A percentile compares a stretch with the other conserved stretches of the same genome.
phyloP scores from a whole-genome alignment of 352 stramenopile species.

The Thalassiosira sp. region DNA sequence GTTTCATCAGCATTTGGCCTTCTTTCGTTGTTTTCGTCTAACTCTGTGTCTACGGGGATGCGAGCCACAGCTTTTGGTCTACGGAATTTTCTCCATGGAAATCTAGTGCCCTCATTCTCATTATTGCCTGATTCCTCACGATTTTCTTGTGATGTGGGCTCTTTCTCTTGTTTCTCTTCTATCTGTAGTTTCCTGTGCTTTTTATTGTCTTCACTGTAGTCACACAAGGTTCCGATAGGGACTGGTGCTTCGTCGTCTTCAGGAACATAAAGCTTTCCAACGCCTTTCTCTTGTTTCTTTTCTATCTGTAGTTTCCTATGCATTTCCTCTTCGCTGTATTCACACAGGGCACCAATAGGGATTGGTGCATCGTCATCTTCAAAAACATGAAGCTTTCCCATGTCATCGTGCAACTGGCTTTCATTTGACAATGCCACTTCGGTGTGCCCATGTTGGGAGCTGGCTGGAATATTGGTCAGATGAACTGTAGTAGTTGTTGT shows the following conservation, averaged over 20 bases:
- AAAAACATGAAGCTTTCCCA: too few species aligned
- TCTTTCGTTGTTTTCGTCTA: background rate
- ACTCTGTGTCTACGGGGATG: background rate
- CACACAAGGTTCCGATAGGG: too few species aligned
- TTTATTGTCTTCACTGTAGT: too few species aligned
- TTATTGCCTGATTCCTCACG: background rate
- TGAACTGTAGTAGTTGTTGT: background rate
- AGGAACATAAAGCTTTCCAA: too few species aligned
- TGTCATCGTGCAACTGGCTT: too few species aligned
- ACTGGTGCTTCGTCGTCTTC: too few species aligned
- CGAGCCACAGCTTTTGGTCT: background rate
- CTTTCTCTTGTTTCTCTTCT: background rate
- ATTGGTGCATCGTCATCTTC: background rate
- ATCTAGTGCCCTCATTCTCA: background rate
- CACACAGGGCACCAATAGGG: background rate
- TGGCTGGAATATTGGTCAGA: background rate
- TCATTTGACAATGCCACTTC: too few species aligned
- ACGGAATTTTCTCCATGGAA: background rate
- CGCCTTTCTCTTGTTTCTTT: background rate
- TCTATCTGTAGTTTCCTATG: background rate
- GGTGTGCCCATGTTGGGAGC: background rate
- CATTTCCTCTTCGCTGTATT: background rate
- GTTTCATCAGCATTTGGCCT: background rate
- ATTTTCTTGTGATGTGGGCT: background rate
- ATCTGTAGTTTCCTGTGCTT: background rate